phyloP scores from a whole-genome alignment of 75 land plant species.

The Picea sitchensis region DNA sequence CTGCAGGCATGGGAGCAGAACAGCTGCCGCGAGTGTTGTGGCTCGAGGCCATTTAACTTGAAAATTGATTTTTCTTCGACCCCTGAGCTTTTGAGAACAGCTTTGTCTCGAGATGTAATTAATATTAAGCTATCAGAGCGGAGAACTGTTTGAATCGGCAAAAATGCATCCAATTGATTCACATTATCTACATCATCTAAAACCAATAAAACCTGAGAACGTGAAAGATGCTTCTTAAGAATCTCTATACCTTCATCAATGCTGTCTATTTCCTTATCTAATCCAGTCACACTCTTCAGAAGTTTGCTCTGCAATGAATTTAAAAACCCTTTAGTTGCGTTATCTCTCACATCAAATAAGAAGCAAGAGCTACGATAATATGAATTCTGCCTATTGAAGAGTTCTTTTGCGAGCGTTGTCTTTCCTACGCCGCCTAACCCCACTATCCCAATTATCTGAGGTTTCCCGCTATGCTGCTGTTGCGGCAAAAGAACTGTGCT shows the following conservation, averaged over 20 bases:
- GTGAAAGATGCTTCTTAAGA: neutral
- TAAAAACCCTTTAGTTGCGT: too few relatives aligned
- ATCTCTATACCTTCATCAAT: neutral
- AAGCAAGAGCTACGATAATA: neutral
- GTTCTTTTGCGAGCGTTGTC: conserved; percentile 2
- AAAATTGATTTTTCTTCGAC: neutral
- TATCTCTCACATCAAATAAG: neutral
- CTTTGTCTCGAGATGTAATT: conserved; percentile 11
- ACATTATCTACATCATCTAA: conserved; percentile 20
- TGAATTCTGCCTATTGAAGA: neutral
- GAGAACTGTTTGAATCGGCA: neutral
- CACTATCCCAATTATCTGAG: neutral
- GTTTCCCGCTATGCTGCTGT: neutral
- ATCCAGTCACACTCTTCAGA: neutral
- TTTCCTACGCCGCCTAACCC: neutral
- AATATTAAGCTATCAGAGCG: conserved; percentile 8
- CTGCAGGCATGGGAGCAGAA: conserved; percentile 19
- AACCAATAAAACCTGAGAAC: neutral
- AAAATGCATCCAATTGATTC: conserved; percentile 9
- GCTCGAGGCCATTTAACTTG: conserved; percentile 9
- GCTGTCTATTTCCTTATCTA: neutral
- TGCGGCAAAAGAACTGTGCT: neutral
- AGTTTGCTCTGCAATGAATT: neutral
- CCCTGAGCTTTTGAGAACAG: neutral
- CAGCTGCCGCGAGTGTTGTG: neutral